Base-by-base conservation (phyloP, 2,329 filamentous ascomycete species). In the Fusarium compactum region DNA sequence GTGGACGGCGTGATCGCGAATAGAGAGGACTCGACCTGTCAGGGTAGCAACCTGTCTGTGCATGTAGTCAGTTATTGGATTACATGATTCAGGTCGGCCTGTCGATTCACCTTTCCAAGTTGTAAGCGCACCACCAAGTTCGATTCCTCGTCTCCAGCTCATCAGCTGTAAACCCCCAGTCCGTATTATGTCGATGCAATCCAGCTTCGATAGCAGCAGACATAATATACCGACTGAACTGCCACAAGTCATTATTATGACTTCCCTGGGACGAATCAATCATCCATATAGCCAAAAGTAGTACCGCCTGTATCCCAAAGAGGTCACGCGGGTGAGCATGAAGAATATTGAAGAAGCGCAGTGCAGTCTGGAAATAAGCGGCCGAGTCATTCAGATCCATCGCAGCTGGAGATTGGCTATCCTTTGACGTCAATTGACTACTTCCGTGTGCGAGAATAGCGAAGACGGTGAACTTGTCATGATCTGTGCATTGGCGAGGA, bases 101-200 rank as follows among this genome's bases (percentile, higher is more conserved):
- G 2, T 14, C 11, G 5, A 29, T 0, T 14, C 29, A 60, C 59
- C 56, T 18, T 8, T 62, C 56, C 4, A 62, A 22, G 3, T 53
- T 62, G 7, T 61, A 61, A 8, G 45, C 46, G 9, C 59, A 61
- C 59, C 56, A 62, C 57, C 57, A 62, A 8, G 56, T 53, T 11
- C 56, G 5, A 16, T 61, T 62, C 14, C 57, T 40, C 10, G 52
- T 18, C 6, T 62, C 59, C 3, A 53, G 1, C 11, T 62, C 56
- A 14, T 62, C 40, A 16, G 30, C 5, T 2, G 59, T 54, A 5
- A 62, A 62, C 0, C 59, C 59, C 59, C 57, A 62, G 4, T 61
- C 30, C 0, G 32, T 62, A 7, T 62, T 62, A 16, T 62, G 46
- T 2, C 59, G 25, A 22, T 62, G 56, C 1, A 62, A 20, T 6